These are phyloP conservation scores for Cercospora zeina DNA, from an alignment of 2,329 filamentous ascomycete species.

Conservation along the genomic window DNA sequence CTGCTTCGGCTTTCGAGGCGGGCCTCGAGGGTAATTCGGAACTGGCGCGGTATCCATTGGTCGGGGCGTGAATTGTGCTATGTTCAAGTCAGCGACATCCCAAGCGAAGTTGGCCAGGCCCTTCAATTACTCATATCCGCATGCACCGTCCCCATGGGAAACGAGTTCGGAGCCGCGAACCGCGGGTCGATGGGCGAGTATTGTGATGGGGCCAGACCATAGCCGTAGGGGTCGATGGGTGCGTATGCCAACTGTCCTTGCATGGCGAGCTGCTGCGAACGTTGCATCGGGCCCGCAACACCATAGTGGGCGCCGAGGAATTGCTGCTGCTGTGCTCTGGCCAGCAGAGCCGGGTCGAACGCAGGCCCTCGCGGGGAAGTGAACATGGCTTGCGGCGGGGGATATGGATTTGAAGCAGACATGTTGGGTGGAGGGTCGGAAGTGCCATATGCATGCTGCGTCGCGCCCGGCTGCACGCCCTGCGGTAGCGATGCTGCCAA, in stretches of 20 bases:
- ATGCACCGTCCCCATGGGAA: constrained; percentile 26
- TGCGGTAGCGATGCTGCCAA: constrained; percentile 26
- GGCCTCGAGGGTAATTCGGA: constrained; percentile 56
- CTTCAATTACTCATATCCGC: constrained; percentile 24
- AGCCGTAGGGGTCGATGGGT: constrained; percentile 33
- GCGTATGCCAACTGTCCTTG: constrained; percentile 30
- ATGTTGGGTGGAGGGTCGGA: constrained; percentile 21
- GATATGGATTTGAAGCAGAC: constrained; percentile 19
- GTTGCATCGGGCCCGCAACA: constrained; percentile 24
- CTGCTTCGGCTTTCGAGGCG: constrained; percentile 65
- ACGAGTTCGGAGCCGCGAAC: constrained; percentile 26
- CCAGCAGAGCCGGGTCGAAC: constrained; percentile 25
- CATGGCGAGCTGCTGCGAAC: constrained; percentile 26
- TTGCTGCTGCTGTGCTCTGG: constrained; percentile 31
- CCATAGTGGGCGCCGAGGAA: constrained; percentile 28
- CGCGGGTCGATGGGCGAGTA: constrained; percentile 33
- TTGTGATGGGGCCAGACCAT: constrained; percentile 27
- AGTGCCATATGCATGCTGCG: constrained; percentile 22
- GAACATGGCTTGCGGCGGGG: constrained; percentile 26
- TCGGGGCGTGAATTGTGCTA: constrained; percentile 27
- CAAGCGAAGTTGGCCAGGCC: background rate
- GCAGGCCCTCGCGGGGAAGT: constrained; percentile 28
- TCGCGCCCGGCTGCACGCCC: constrained; percentile 19
- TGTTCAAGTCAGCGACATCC: constrained; percentile 7
- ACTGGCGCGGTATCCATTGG: constrained; percentile 32